A percentile compares a stretch with the other conserved stretches of the same genome.
These are phyloP conservation scores for Talaromyces sp. DNA, from an alignment of 2,329 filamentous ascomycete species.

Conservation along the genomic window DNA sequence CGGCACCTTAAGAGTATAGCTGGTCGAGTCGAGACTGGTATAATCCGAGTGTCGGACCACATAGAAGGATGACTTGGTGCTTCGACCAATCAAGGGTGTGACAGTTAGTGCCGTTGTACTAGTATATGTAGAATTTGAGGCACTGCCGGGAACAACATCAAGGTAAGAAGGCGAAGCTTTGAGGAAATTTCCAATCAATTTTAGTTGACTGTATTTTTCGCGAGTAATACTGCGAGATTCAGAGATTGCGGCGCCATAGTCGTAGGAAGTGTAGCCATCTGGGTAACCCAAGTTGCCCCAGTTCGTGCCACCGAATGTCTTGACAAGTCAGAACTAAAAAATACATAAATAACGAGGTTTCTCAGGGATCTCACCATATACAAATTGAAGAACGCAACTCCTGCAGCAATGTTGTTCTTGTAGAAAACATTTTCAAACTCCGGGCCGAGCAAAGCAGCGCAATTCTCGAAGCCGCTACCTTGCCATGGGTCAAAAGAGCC, in stretches of 20 bases:
- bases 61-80: conserved; percentile 59
- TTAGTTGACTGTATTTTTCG: conserved; percentile 77
- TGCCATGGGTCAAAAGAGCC: conserved; percentile 74
- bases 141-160: conserved; percentile 53
- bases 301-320: conserved; percentile 74
- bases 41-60: conserved; percentile 66
- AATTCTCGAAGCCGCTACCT: conserved; percentile 66
- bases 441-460: conserved; percentile 63
- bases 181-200: conserved; percentile 71
- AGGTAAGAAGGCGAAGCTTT: conserved; percentile 70
- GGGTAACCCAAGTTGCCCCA: conserved; percentile 76
- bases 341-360: background rate
- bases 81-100: conserved; percentile 59
- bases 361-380: conserved; percentile 62
- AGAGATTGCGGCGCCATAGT: conserved; percentile 61
- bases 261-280: conserved; percentile 61
- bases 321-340: background rate
- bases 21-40: conserved; percentile 53
- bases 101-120: conserved; percentile 56
- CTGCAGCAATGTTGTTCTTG: conserved; percentile 68
- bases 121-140: conserved; percentile 41
- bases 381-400: conserved; percentile 65
- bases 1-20: conserved; percentile 61
- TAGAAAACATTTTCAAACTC: conserved; percentile 76
- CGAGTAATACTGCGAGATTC: conserved; percentile 66